Conservation (phyloP, 2,329 filamentous ascomycete genomes). For the Fusarium falciforme region DNA sequence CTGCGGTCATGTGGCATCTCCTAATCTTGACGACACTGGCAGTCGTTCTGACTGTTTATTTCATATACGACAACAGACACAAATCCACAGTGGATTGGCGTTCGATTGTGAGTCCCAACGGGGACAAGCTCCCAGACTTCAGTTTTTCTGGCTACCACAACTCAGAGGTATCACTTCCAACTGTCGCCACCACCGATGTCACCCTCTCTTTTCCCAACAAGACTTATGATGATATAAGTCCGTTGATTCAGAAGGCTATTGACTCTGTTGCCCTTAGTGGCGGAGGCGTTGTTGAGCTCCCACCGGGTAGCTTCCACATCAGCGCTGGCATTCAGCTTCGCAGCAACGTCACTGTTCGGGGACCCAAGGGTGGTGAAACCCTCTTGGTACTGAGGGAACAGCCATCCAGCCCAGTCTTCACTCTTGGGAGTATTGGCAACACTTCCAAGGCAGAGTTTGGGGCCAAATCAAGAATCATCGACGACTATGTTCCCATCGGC, state of each 20-base stretch:
- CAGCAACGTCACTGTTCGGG: slow-evolving; percentile 12
- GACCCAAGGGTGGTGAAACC: background rate
- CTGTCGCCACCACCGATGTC: background rate
- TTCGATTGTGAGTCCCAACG: slow-evolving; percentile 8
- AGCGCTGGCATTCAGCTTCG: slow-evolving; percentile 16
- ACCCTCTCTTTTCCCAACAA: background rate
- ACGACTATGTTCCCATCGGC: slow-evolving; percentile 31
- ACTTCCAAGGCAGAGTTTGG: background rate
- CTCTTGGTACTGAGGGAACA: background rate
- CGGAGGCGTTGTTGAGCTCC: slow-evolving; percentile 27
- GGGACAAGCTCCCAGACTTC: slow-evolving; percentile 36
- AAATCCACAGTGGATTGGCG: slow-evolving; percentile 24
- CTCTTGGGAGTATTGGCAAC: slow-evolving; percentile 8
- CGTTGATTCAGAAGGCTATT: slow-evolving; percentile 28
- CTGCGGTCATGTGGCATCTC: background rate
- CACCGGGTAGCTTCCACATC: slow-evolving; percentile 18
- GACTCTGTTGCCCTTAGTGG: slow-evolving; percentile 11
- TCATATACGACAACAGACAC: background rate
- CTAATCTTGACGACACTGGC: slow-evolving; percentile 1
- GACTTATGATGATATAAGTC: slow-evolving; percentile 10
- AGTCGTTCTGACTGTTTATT: slow-evolving; percentile 15
- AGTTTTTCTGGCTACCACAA: slow-evolving; percentile 36
- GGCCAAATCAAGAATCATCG: slow-evolving; percentile 24
- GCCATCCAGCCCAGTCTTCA: slow-evolving; percentile 20
- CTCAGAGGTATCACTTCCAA: slow-evolving; percentile 29